Conservation (phyloP, 805 yeast species). For the Candida fluviatilis region DNA sequence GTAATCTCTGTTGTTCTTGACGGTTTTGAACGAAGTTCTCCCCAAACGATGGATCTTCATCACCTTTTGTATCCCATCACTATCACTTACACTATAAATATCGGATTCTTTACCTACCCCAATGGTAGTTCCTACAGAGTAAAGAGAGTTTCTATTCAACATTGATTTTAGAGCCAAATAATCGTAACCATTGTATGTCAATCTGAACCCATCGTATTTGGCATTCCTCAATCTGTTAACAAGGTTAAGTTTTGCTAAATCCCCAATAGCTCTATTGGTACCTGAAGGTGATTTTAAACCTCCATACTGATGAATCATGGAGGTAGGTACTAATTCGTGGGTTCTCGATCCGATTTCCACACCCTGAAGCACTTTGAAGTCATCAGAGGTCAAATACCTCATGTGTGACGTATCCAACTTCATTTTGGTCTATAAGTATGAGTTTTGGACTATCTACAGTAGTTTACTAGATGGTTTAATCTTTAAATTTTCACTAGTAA, state of each 20-base stretch:
- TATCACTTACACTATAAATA: slow-evolving; percentile 76
- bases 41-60: slow-evolving; percentile 92
- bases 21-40: slow-evolving; percentile 87
- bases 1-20: slow-evolving; percentile 91
- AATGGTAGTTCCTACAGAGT: slow-evolving; percentile 78
- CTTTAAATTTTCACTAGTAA: background rate
- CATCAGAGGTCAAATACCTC: slow-evolving; percentile 89
- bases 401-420: slow-evolving; percentile 89
- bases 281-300: slow-evolving; percentile 72
- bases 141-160: slow-evolving; percentile 67
- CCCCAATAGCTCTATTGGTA: slow-evolving; percentile 74
- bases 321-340: slow-evolving; percentile 93
- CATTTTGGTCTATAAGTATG: slow-evolving; percentile 43
- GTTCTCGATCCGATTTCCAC: slow-evolving; percentile 87
- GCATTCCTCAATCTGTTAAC: slow-evolving; percentile 81
- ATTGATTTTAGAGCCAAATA: slow-evolving; percentile 85
- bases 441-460: background rate
- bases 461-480: too few relatives aligned
- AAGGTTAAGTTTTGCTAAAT: slow-evolving; percentile 80
- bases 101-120: slow-evolving; percentile 99
- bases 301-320: slow-evolving; percentile 74
- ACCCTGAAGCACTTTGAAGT: slow-evolving; percentile 84
- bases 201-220: slow-evolving; percentile 88
- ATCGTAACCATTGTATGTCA: slow-evolving; percentile 88
- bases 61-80: slow-evolving; percentile 59